A percentile compares a stretch with the other conserved stretches of the same genome.
Conservation (phyloP, 441 rosid species). For the Adansonia rubrostipa region DNA sequence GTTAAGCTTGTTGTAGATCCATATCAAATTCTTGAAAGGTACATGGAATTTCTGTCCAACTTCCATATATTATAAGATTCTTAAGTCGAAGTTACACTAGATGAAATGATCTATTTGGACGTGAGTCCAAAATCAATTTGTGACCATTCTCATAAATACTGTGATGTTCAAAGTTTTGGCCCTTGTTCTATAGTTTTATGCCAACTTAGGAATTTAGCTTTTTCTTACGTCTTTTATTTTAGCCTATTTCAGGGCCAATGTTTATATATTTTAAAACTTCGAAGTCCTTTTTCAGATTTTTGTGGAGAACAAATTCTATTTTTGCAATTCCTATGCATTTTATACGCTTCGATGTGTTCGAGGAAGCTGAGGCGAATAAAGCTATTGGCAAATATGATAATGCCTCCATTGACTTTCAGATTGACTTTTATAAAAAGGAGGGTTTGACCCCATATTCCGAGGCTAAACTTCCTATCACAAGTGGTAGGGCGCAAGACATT, state of each 20-base stretch:
- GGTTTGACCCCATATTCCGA: constrained; percentile 81
- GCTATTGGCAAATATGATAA: constrained; percentile 93
- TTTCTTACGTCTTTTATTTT: too few relatives aligned
- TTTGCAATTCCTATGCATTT: constrained; percentile 91
- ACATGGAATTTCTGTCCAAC: constrained; percentile 17
- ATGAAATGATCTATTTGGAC: neutral
- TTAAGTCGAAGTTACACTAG: neutral
- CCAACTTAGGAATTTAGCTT: neutral
- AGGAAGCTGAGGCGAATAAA: constrained; percentile 96
- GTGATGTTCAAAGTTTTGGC: neutral
- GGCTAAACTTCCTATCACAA: constrained; percentile 85
- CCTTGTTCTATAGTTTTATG: neutral
- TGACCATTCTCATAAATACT: neutral
- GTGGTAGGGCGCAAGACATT: constrained; percentile 57
- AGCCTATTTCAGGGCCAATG: neutral
- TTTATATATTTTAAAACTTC: neutral
- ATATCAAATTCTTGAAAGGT: constrained; percentile 87
- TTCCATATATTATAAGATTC: neutral
- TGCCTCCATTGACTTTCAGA: constrained; percentile 85
- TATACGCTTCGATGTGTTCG: constrained; percentile 78
- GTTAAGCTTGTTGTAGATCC: constrained; percentile 87
- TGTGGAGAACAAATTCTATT: constrained; percentile 86
- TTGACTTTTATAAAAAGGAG: constrained; percentile 81
- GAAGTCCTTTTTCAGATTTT: constrained; percentile 54
- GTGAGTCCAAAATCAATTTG: neutral